Conservation (phyloP, 176 grass and related monocot genomes). For the Rhynchospora tenuis region DNA sequence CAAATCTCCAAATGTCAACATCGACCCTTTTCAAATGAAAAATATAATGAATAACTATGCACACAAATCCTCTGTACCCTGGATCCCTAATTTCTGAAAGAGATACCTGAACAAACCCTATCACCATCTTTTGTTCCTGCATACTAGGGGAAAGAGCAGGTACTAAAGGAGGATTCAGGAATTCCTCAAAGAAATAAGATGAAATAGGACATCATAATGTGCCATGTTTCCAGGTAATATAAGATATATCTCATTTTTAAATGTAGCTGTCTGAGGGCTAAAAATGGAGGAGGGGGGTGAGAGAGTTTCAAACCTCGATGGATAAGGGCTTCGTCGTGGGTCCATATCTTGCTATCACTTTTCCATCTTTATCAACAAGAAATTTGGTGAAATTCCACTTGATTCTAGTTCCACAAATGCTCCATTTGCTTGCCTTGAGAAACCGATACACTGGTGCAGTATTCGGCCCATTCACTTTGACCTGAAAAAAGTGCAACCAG, state of each 20-base stretch:
- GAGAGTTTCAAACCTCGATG: slow-evolving; percentile 45
- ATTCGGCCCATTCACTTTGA: slow-evolving; percentile 76
- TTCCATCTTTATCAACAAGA: slow-evolving; percentile 74
- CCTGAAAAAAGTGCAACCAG: slow-evolving; percentile 28
- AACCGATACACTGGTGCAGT: slow-evolving; percentile 72
- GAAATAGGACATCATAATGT: neutral
- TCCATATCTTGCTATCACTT: slow-evolving; percentile 62
- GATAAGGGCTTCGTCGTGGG: slow-evolving; percentile 48
- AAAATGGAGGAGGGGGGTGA: neutral
- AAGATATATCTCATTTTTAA: neutral
- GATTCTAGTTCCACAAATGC: slow-evolving; percentile 70
- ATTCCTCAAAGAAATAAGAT: neutral
- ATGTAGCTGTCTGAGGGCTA: neutral
- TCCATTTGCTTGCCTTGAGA: slow-evolving; percentile 72
- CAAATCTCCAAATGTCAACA: too few relatives aligned
- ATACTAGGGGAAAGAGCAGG: neutral
- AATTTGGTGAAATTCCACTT: slow-evolving; percentile 99
- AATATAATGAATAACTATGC: too few relatives aligned
- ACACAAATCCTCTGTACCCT: too few relatives aligned
- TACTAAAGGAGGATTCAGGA: neutral
- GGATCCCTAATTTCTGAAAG: too few relatives aligned
- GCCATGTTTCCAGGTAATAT: neutral
- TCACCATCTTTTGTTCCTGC: neutral
- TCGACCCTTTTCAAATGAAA: too few relatives aligned
- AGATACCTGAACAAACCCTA: too few relatives aligned